phyloP scores from a whole-genome alignment of 75 land plant genomes.

The Picea sitchensis region DNA sequence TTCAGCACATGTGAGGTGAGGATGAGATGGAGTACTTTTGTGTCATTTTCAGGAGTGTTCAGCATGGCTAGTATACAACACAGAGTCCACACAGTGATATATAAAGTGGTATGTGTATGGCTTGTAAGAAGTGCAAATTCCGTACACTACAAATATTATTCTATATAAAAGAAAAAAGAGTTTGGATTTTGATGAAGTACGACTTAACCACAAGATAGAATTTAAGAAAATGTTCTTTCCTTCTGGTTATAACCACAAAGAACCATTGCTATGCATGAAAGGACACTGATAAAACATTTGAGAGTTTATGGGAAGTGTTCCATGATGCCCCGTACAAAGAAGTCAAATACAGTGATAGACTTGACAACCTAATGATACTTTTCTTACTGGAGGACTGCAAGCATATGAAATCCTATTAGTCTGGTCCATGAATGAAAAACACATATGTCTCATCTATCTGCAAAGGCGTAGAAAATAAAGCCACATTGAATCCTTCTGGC shows the following conservation, averaged over 20 bases:
- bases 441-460: background rate
- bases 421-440: too few relatives aligned
- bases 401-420: background rate
- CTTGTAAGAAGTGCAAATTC: too few relatives aligned
- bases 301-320: background rate
- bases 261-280: background rate
- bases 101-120: too few relatives aligned
- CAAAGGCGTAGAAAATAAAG: background rate
- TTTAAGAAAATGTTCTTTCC: background rate
- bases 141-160: too few relatives aligned
- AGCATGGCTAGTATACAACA: too few relatives aligned
- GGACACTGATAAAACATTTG: background rate
- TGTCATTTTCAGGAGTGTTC: too few relatives aligned
- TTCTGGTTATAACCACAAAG: background rate
- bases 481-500: background rate
- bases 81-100: too few relatives aligned
- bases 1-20: too few relatives aligned
- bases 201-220: background rate
- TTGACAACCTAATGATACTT: background rate
- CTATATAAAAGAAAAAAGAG: too few relatives aligned
- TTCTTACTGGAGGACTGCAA: background rate
- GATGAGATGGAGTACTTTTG: too few relatives aligned
- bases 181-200: background rate
- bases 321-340: background rate
- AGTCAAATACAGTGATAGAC: background rate